Evolutionary conservation across 371 early-diverging fungal genomes (phyloP).

Genomic region (Polyrhizophydium stewartii): DNA sequence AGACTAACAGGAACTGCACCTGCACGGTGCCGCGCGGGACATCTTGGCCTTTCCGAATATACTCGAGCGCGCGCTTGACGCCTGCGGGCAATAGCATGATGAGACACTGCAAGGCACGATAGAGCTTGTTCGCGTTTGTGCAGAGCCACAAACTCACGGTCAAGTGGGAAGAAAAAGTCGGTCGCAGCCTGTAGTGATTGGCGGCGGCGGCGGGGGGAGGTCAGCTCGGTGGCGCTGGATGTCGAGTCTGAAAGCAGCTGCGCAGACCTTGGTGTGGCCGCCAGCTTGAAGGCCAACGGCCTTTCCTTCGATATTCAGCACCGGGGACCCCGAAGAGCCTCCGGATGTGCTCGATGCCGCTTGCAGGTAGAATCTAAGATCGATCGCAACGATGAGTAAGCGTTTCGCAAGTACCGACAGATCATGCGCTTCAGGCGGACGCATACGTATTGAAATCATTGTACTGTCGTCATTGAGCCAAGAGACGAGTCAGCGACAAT

Average conservation of each 20-base stretch:
- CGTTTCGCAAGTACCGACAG: neutral
- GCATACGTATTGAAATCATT: constrained; percentile 47
- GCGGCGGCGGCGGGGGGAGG: neutral
- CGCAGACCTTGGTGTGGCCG: constrained; percentile 20
- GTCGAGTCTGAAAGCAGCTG: neutral
- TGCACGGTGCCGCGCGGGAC: constrained; percentile 91
- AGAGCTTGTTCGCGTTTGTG: no score
- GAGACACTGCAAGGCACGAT: neutral
- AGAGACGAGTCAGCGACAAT: no score
- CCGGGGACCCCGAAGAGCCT: constrained; percentile 82
- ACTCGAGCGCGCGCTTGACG: constrained; percentile 72
- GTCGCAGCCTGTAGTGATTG: constrained; percentile 61
- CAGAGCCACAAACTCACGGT: constrained; percentile 13
- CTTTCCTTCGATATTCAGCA: constrained; percentile 86
- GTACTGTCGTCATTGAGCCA: constrained; percentile 25
- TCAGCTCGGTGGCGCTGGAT: constrained; percentile 45
- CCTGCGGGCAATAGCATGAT: constrained; percentile 17
- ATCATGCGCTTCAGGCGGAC: neutral
- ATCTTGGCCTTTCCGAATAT: constrained; percentile 57
- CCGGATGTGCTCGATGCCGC: constrained; percentile 44
- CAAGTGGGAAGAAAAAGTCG: constrained; percentile 87
- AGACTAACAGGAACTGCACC: constrained; percentile 52
- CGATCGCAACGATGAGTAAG: neutral
- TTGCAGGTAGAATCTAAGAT: constrained; percentile 40
- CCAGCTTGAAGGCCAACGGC: constrained; percentile 92